Evolutionary conservation across 768 basidiomycete species (phyloP), one percentile per base, ranked within the genome.

Genomic region (Tylopilus vinaceipallidus): DNA sequence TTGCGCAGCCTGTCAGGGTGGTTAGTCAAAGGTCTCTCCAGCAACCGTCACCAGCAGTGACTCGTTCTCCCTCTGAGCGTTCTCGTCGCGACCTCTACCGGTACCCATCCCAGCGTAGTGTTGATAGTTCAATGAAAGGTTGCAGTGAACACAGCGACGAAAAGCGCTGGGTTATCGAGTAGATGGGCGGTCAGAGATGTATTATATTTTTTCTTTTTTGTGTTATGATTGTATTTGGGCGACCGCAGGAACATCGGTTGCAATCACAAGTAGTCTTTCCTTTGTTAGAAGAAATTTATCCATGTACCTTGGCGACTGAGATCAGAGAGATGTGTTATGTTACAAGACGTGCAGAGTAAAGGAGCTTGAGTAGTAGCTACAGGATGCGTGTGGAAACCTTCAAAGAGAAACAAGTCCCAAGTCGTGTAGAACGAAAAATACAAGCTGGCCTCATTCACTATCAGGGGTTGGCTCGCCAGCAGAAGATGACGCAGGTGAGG

Each of bases 401-500:
- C 39, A 24, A 22, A 29, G 14, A 50, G 32, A 22, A 45, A 41
- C n/a, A 29, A 16, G 38, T 39, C 49, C 39, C n/a, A 24, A 23
- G 40, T 19, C 22, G 23, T 23, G 22, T 10, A n/a, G 29, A 47
- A 22, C 38, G 23, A 26, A 20, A 36, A 26, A 33, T 47, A 33
- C 16, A 42, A 42, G 47, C 26, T 13, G 9, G 34, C 26, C 19
- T 65, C 43, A 67, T 33, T 68, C 66, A 41, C 53, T 63, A 27
- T 61, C 60, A 26, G 68, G 59, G 36, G 66, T 61, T 12, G 62
- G 59, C 2, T 62, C 67, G 39, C 65, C 70, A 17, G 71, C 59
- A 41, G 76, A 72, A 32, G 78, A 75, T 38, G 77, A 72, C 33
- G 61, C 61, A n/a, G 81, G 81, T 12, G 84, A 81, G 14, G 72